These are phyloP conservation scores for Pichia nanzhaoensis DNA, from an alignment of 805 yeast species.

Conservation along the genomic window DNA sequence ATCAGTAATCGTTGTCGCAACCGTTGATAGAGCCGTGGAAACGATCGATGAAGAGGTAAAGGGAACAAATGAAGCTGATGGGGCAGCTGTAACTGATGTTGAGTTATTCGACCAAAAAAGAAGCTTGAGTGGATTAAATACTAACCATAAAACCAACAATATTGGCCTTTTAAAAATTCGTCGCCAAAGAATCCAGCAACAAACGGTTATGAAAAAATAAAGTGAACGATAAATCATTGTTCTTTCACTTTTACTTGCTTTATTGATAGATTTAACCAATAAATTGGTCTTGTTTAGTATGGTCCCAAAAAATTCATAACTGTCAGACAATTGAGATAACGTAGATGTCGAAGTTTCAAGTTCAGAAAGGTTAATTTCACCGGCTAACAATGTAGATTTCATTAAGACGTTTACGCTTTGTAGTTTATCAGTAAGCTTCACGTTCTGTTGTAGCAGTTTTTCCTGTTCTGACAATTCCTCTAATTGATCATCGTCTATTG, in stretches of 20 bases:
- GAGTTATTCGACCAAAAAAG: slow-evolving; percentile 7
- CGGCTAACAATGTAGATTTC: slow-evolving; percentile 43
- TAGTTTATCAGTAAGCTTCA: slow-evolving; percentile 39
- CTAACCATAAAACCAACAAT: slow-evolving; percentile 39
- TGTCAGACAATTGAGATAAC: slow-evolving; percentile 34
- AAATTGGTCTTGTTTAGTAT: slow-evolving; percentile 37
- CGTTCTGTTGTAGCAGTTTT: slow-evolving; percentile 40
- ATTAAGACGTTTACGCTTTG: slow-evolving; percentile 43
- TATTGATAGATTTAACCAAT: slow-evolving; percentile 45
- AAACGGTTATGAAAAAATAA: slow-evolving; percentile 39
- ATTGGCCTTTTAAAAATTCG: slow-evolving; percentile 42
- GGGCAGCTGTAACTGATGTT: background rate
- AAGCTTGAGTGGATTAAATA: slow-evolving; percentile 22
- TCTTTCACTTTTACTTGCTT: slow-evolving; percentile 44
- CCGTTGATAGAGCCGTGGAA: no score
- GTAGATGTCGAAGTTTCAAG: slow-evolving; percentile 41
- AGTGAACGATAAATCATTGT: slow-evolving; percentile 41
- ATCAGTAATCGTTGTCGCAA: background rate
- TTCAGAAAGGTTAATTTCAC: slow-evolving; percentile 43
- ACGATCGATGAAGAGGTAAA: background rate
- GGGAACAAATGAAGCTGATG: background rate
- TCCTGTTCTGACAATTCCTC: slow-evolving; percentile 31
- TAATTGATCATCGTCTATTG: slow-evolving; percentile 24
- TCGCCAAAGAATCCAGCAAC: slow-evolving; percentile 45
- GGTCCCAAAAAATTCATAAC: slow-evolving; percentile 36